These are phyloP conservation scores for Delonix regia DNA, from an alignment of 306 rosid genomes.

Conservation along the genomic window DNA sequence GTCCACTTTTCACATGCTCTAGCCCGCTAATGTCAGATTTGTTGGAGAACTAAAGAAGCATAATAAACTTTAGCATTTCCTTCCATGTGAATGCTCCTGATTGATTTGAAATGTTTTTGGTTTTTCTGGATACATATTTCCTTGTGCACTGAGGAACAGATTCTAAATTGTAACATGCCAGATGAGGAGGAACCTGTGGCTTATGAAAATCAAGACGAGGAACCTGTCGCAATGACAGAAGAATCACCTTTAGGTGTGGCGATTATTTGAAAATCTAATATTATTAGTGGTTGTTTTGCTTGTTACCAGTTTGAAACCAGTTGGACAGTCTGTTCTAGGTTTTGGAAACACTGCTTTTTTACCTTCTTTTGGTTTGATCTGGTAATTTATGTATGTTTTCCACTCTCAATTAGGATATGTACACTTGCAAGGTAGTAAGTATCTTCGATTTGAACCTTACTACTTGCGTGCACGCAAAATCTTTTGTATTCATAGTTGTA, in stretches of 20 bases:
- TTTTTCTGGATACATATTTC: conserved; percentile 35
- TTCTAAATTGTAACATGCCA: conserved; percentile 36
- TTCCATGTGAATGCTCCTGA: not conserved
- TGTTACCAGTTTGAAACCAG: not conserved
- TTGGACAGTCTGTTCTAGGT: not conserved
- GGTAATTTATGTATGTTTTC: not conserved
- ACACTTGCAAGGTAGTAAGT: conserved; percentile 6
- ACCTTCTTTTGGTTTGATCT: not conserved
- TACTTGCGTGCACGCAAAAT: not conserved
- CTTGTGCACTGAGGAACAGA: conserved; percentile 39
- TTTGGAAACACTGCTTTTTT: not conserved
- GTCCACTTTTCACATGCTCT: not conserved
- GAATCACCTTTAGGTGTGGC: conserved; percentile 35
- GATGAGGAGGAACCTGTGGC: conserved; percentile 37
- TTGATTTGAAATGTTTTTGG: conserved; percentile 22
- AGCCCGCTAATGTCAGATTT: not conserved
- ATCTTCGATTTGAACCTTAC: not conserved
- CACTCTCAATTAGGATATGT: not conserved
- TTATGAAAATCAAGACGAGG: conserved; percentile 43
- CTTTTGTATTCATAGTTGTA: not conserved
- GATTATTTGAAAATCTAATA: conserved; percentile 4
- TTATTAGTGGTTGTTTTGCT: not conserved
- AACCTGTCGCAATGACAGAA: conserved; percentile 45
- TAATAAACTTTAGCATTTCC: not conserved
- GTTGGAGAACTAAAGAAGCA: not conserved